Conservation (phyloP, 306 rosid species). For the Cotoneaster glaucophyllus region DNA sequence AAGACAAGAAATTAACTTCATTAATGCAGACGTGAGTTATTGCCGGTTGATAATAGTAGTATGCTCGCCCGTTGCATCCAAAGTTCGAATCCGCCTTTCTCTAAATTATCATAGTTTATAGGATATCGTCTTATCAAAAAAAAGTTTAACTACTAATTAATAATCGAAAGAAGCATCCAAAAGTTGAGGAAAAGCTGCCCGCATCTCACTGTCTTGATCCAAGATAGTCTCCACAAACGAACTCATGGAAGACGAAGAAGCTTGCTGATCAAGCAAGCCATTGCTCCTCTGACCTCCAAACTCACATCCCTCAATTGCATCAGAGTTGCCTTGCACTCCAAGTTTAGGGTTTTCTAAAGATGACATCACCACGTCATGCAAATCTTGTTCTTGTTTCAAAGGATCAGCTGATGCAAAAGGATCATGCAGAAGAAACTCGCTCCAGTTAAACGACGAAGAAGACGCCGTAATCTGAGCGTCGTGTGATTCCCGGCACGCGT, state of each 20-base stretch:
- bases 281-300: slow-evolving; percentile 27
- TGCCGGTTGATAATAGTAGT: too few species aligned
- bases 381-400: slow-evolving; percentile 21
- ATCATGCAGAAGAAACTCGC: slow-evolving; percentile 51
- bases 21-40: too few species aligned
- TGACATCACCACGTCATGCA: slow-evolving; percentile 6
- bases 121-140: neutral
- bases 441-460: slow-evolving; percentile 43
- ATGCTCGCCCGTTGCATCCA: too few species aligned
- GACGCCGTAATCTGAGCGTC: slow-evolving; percentile 28
- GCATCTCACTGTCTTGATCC: slow-evolving; percentile 68
- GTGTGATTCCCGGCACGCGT: slow-evolving; percentile 27
- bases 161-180: slow-evolving; percentile 63
- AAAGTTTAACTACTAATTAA: slow-evolving; percentile 4
- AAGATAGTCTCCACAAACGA: slow-evolving; percentile 74
- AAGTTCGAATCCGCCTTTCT: accelerated
- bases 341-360: slow-evolving; percentile 11
- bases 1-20: too few species aligned
- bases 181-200: slow-evolving; percentile 63
- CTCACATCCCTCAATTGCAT: slow-evolving; percentile 15
- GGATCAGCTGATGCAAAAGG: slow-evolving; percentile 32
- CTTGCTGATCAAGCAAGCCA: slow-evolving; percentile 15
- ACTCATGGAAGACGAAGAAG: slow-evolving; percentile 31
- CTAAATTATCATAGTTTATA: too few species aligned
- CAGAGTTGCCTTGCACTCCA: slow-evolving; percentile 12